Evolutionary conservation across 2,329 filamentous ascomycete genomes (phyloP), one percentile per base, ranked within the genome.

Genomic region (Elsinoe batatas): DNA sequence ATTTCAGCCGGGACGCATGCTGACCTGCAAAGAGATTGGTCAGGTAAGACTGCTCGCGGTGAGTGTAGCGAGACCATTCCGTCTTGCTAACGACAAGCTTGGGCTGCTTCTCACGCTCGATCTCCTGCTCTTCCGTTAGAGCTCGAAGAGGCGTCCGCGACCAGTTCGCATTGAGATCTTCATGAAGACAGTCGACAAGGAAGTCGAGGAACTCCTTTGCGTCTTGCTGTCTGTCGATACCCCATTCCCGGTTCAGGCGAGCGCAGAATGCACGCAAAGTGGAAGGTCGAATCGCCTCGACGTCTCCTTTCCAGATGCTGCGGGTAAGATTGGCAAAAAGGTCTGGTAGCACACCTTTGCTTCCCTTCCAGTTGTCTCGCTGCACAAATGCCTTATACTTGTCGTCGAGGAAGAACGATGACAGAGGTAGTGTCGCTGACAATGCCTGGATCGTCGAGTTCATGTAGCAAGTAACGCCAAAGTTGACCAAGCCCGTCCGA

Each of bases 171-270:
- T 95, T 94, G 4, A 94, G 83, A 69, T 98, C 93, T 65, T 93
- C 87, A 62, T 91, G 85, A 11, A 97, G 76, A 61, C 86, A 84
- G 54, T 88, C 83, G 36, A 95, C 77, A 22, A 96, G 69, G 65
- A 94, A 95, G 44, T 83, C 82, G 61, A 91, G 83, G 62, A 95
- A 95, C 64, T 97, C 93, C 61, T 91, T 87, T 1, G 90, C 86
- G 65, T 98, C 93, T 70, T 97, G 93, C 67, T 97, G 91, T 50
- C 82, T 74, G 20, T 77, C 76, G 38, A 88, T 84, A 12, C 84
- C 87, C 73, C 90, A 93, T 61, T 81, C 77, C 5, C 79, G 76
- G 57, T 81, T 81, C 61, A 84, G 71, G 15, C 81, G 76, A 3
- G 79, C 80, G 62, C 85, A 84, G 58, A 89, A 82, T 55, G 81